Conservation (phyloP, 108 stramenopile species). For the Seminavis robusta region DNA sequence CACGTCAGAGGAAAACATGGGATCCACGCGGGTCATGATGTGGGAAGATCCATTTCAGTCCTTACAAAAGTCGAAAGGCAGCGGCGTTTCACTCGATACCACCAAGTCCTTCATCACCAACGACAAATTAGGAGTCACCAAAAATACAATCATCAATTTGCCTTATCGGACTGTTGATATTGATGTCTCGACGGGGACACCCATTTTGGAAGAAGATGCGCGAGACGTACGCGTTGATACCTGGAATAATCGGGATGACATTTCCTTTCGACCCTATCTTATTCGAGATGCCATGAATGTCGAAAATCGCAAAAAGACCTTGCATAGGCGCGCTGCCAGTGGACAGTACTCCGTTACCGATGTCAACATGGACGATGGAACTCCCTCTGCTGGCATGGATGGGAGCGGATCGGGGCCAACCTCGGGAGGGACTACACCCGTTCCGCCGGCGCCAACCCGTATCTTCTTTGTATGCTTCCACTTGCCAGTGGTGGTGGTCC, state of each 20-base stretch:
- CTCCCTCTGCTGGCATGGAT: constrained; percentile 6
- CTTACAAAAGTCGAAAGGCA: not conserved
- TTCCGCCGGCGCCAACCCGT: constrained; percentile 26
- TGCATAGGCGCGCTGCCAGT: not conserved
- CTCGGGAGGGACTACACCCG: constrained; percentile 21
- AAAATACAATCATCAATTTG: constrained; percentile 17
- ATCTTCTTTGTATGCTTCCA: constrained; percentile 95
- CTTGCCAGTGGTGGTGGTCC: constrained; percentile 86
- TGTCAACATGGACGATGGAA: not conserved
- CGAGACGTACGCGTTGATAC: constrained; percentile 50
- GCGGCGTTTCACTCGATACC: not conserved
- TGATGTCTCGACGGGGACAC: constrained; percentile 26
- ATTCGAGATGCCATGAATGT: constrained; percentile 40
- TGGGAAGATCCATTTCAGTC: constrained; percentile 76
- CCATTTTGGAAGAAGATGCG: constrained; percentile 25
- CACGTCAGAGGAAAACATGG: constrained; percentile 35
- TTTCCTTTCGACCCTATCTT: constrained; percentile 57
- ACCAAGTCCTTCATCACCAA: not conserved
- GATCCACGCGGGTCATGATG: constrained; percentile 44
- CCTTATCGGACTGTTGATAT: constrained; percentile 74
- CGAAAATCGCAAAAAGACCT: not conserved
- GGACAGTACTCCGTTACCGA: not conserved
- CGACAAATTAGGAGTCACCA: not conserved
- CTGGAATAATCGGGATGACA: constrained; percentile 67
- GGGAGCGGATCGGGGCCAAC: constrained; percentile 2